Conservation (phyloP, 495 filamentous ascomycete genomes). For the Penicillium turbatum region DNA sequence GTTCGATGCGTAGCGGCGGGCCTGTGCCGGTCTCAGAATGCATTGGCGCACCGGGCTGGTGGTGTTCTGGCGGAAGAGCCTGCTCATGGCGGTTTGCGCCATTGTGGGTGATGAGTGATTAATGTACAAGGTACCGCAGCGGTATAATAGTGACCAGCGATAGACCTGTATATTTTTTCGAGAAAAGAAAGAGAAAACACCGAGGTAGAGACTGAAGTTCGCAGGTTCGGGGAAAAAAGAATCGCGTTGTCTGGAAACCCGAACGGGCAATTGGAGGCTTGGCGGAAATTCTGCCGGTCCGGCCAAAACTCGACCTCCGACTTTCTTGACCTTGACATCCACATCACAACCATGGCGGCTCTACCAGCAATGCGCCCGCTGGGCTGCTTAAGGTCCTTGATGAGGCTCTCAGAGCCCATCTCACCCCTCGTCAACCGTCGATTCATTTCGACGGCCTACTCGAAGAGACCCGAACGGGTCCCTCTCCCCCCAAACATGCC, state of each 20-base stretch:
- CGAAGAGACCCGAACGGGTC: conserved; percentile 31
- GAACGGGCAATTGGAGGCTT: conserved; percentile 29
- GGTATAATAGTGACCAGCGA: neutral
- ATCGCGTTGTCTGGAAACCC: conserved; percentile 10
- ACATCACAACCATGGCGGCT: conserved; percentile 51
- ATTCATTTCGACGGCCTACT: conserved; percentile 40
- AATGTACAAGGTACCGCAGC: neutral
- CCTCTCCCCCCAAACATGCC: conserved; percentile 42
- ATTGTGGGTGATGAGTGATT: conserved; percentile 17
- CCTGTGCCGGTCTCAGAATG: conserved; percentile 28
- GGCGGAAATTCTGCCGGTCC: conserved; percentile 43
- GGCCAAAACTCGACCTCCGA: conserved; percentile 32
- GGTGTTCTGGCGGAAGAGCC: conserved; percentile 34
- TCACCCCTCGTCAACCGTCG: conserved; percentile 39
- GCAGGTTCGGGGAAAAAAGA: conserved; percentile 14
- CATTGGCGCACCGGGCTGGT: conserved; percentile 31
- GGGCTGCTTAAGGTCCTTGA: conserved; percentile 59
- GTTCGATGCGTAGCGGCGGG: conserved; percentile 31
- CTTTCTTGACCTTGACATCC: conserved; percentile 21
- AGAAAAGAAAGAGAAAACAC: conserved; percentile 6
- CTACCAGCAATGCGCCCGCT: conserved; percentile 58
- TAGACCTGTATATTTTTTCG: neutral
- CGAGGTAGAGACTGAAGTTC: conserved; percentile 6
- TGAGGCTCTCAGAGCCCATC: conserved; percentile 41
- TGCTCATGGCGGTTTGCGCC: conserved; percentile 39